Evolutionary conservation across 2,329 filamentous ascomycete species (phyloP), one percentile per base, ranked within the genome.

Genomic region (Fonsecaea pugnacius): DNA sequence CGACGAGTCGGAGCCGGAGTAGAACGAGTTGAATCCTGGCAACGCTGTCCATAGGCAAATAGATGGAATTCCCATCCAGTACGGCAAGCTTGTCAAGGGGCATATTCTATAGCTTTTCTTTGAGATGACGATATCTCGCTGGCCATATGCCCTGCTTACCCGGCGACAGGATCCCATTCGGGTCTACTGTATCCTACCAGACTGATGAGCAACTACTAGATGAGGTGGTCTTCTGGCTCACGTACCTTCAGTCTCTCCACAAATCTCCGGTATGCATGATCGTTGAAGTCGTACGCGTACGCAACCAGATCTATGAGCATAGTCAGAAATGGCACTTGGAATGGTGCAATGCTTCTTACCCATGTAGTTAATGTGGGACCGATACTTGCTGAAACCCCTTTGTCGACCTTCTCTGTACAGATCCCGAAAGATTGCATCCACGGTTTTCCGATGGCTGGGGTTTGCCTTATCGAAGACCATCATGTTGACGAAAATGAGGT

Each of bases 91-190:
- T 5, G 36, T 16, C 14, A 18, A 40, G 36, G 14, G 14, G 36
- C 14, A 16, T 40, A 12, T 32, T 6, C 61, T 27, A 66, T 18
- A 64, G 32, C 18, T 59, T 46, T 40, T 64, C 65, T 21, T 62
- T 52, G 21, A 62, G 52, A 1, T 62, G 32, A 18, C 65, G 52
- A 53, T 67, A 67, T 33, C 58, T 67, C 16, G 38, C 35, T n/a
- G 65, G 65, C 79, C 79, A 81, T n/a, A 82, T 78, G 0, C 80
- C 80, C 64, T 78, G 79, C 65, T 79, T 78, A 0, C 81, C 81
- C 2, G 79, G 80, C 6, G 79, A 78, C 54, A 82, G 66, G 58
- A 83, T 82, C 0, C 79, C 79, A 64, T 80, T 81, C 1, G 80
- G 80, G 72, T 82, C 80, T 12, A 83, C 62, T 1, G 77, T 75